Conservation (phyloP, 305 asterid species). For the Solanum aculeatissimum region DNA sequence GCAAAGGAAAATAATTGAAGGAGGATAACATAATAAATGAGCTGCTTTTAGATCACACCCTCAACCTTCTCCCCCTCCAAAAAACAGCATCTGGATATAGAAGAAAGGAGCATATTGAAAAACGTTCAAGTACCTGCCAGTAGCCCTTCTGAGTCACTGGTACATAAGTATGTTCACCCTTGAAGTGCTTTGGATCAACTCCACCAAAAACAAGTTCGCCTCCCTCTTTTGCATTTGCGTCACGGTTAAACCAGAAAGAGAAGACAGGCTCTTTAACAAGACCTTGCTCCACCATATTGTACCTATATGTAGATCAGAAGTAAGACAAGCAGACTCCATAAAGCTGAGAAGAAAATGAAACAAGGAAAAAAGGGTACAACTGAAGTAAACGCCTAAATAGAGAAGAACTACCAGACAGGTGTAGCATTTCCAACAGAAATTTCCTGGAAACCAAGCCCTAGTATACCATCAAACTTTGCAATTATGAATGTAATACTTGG, state of each 20-base stretch:
- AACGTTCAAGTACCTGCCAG: constrained; percentile 63
- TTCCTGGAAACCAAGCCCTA: constrained; percentile 93
- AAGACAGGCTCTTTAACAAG: constrained; percentile 72
- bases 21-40: not conserved
- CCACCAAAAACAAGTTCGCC: constrained; percentile 92
- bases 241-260: constrained; percentile 89
- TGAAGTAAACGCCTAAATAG: not conserved
- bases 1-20: not conserved
- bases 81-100: not conserved
- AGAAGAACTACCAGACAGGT: constrained; percentile 59
- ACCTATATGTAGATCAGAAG: constrained; percentile 33
- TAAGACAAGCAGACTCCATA: not conserved
- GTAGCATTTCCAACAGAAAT: constrained; percentile 61
- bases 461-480: constrained; percentile 79
- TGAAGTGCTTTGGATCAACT: constrained; percentile 65
- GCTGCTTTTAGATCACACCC: not conserved
- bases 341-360: not conserved
- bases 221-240: constrained; percentile 55
- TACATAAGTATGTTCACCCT: constrained; percentile 62
- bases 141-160: constrained; percentile 72
- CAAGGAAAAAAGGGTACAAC: not conserved
- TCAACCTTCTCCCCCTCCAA: not conserved
- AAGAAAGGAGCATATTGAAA: not conserved
- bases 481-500: constrained; percentile 62
- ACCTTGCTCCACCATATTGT: constrained; percentile 71